phyloP scores from a whole-genome alignment of 2,329 filamentous ascomycete genomes.

The Epichloe sp. region DNA sequence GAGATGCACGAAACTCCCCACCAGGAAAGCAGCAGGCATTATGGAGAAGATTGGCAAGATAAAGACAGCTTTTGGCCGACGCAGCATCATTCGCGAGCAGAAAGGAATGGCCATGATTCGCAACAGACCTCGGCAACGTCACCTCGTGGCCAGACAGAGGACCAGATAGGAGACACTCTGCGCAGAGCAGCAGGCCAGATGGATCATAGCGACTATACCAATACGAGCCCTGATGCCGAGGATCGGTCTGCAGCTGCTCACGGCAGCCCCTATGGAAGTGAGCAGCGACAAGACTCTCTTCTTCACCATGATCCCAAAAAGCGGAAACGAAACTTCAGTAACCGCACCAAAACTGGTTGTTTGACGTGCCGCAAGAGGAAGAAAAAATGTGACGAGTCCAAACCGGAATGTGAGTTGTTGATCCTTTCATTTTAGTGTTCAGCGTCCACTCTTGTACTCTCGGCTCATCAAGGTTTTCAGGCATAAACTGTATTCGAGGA shows the following conservation, averaged over 20 bases:
- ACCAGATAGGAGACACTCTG: slow-evolving; percentile 32
- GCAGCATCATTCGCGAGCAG: slow-evolving; percentile 32
- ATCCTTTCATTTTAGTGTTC: no score
- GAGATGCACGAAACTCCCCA: slow-evolving; percentile 30
- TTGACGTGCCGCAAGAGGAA: slow-evolving; percentile 84
- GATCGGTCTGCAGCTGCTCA: slow-evolving; percentile 31
- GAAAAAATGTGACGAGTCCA: slow-evolving; percentile 95
- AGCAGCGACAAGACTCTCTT: slow-evolving; percentile 34
- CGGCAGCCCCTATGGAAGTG: slow-evolving; percentile 29
- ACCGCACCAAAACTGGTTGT: slow-evolving; percentile 90
- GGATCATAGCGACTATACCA: slow-evolving; percentile 36
- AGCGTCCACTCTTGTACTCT: background rate
- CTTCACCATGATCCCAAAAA: slow-evolving; percentile 53
- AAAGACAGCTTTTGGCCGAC: slow-evolving; percentile 35
- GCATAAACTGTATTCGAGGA: slow-evolving; percentile 80
- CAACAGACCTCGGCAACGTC: slow-evolving; percentile 32
- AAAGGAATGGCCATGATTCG: slow-evolving; percentile 32
- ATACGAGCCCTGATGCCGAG: slow-evolving; percentile 41
- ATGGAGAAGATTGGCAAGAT: slow-evolving; percentile 33
- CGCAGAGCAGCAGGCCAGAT: slow-evolving; percentile 31
- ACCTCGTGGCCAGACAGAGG: slow-evolving; percentile 34
- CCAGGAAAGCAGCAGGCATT: slow-evolving; percentile 33
- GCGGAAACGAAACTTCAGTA: slow-evolving; percentile 74
- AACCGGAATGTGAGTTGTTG: slow-evolving; percentile 67
- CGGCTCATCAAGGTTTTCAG: slow-evolving; percentile 26